phyloP scores from a whole-genome alignment of 2,329 filamentous ascomycete species.

The Penicillium psychrosexuale region DNA sequence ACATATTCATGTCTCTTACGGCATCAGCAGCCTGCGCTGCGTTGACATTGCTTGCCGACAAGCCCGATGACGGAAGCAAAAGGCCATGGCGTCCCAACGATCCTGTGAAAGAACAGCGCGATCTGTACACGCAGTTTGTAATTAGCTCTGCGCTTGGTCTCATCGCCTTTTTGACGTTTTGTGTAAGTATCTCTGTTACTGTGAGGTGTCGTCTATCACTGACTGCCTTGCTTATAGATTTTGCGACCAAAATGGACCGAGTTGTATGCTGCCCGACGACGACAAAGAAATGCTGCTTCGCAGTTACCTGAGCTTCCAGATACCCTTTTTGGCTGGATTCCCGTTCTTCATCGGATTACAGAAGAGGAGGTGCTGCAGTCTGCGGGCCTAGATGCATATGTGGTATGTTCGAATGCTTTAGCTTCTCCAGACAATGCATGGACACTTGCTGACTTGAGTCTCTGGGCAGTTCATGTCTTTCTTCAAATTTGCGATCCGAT shows the following conservation, averaged over 20 bases:
- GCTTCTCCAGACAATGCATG: not conserved
- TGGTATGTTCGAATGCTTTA: conserved; percentile 53
- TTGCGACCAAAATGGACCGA: conserved; percentile 87
- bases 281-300: conserved; percentile 63
- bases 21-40: conserved; percentile 26
- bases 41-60: conserved; percentile 20
- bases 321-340: conserved; percentile 89
- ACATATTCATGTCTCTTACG: conserved; percentile 30
- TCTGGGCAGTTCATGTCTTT: conserved; percentile 72
- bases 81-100: conserved; percentile 26
- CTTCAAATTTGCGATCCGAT: conserved; percentile 90
- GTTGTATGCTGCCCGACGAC: conserved; percentile 85
- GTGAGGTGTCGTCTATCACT: conserved; percentile 1
- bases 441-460: conserved; percentile 1
- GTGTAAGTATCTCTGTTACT: conserved; percentile 32
- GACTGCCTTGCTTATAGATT: conserved; percentile 51
- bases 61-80: conserved; percentile 15
- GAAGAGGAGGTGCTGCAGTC: conserved; percentile 87
- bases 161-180: conserved; percentile 46
- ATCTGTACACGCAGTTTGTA: conserved; percentile 45
- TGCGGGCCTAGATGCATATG: conserved; percentile 91
- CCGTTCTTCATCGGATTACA: conserved; percentile 75
- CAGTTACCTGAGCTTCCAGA: conserved; percentile 75
- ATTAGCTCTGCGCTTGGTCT: conserved; percentile 44
- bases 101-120: conserved; percentile 35